Conservation (phyloP, 441 rosid species). For the Eruca vesicaria region DNA sequence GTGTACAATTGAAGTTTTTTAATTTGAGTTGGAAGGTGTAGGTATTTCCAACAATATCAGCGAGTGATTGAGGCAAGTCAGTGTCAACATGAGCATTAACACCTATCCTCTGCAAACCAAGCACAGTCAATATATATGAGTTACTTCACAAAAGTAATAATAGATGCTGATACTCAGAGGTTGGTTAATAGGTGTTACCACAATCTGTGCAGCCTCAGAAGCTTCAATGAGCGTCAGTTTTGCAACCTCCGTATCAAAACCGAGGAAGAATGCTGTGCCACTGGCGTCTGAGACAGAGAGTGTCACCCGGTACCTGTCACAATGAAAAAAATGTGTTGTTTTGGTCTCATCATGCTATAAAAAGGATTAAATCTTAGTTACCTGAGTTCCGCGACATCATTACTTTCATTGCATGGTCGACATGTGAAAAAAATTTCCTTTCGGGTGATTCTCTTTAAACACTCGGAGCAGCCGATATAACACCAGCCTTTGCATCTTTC, state of each 20-base stretch:
- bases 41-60: not conserved
- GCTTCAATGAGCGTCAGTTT: not conserved
- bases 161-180: not conserved
- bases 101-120: not conserved
- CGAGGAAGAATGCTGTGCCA: not conserved
- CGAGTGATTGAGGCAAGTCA: not conserved
- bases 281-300: not conserved
- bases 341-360: no score
- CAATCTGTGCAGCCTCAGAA: not conserved
- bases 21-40: not conserved
- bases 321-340: no score
- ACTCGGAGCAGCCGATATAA: no score
- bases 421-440: not conserved
- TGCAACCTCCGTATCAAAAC: not conserved
- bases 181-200: not conserved
- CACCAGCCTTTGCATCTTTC: no score
- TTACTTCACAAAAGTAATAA: no score
- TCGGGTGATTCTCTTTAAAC: no score
- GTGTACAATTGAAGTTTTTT: not conserved
- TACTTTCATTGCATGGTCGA: not conserved
- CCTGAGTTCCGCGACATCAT: not conserved
- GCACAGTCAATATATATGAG: not conserved
- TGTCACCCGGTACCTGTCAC: not conserved
- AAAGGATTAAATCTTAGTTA: no score
- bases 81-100: not conserved